Percentiles rank a stretch among this genome's conserved stretches.
These are phyloP conservation scores for Wickerhamiella occidentalis DNA, from an alignment of 805 yeast species.

Conservation along the genomic window DNA sequence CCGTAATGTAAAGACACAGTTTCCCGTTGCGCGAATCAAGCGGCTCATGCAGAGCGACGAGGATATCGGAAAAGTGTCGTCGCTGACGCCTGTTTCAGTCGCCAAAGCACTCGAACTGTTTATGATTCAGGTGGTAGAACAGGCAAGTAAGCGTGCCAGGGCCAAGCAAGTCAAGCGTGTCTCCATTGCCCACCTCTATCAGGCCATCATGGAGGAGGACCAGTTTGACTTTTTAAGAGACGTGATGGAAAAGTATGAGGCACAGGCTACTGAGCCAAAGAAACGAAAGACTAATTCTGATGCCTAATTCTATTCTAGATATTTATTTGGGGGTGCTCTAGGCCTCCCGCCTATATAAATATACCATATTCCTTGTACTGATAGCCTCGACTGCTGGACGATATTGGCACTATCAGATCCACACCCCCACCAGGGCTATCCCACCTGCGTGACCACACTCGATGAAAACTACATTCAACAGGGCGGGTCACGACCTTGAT, in stretches of 20 bases:
- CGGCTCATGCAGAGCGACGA: conserved; percentile 97
- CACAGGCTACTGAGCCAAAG: conserved; percentile 23
- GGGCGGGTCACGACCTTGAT: too few species aligned
- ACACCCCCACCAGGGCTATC: too few species aligned
- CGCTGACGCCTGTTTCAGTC: conserved; percentile 96
- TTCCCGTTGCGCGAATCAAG: conserved; percentile 70
- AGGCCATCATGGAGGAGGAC: conserved; percentile 75
- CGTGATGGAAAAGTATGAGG: conserved; percentile 47
- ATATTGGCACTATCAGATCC: too few species aligned
- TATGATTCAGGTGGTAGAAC: conserved; percentile 78
- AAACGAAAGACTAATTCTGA: conserved; percentile 12
- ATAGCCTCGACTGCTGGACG: too few species aligned
- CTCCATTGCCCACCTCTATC: conserved; percentile 67
- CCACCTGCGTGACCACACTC: too few species aligned
- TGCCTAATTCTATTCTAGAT: background rate
- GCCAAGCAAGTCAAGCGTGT: conserved; percentile 66
- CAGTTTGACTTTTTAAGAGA: conserved; percentile 89
- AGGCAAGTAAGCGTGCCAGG: conserved; percentile 66
- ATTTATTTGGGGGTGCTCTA: background rate
- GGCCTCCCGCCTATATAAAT: background rate
- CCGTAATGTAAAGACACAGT: conserved; percentile 31
- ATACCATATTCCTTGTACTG: too few species aligned
- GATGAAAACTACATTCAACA: too few species aligned
- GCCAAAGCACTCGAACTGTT: conserved; percentile 91
- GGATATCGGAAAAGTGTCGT: conserved; percentile 96